Conservation (phyloP, 805 yeast species). For the Middelhovenomyces tepae region DNA sequence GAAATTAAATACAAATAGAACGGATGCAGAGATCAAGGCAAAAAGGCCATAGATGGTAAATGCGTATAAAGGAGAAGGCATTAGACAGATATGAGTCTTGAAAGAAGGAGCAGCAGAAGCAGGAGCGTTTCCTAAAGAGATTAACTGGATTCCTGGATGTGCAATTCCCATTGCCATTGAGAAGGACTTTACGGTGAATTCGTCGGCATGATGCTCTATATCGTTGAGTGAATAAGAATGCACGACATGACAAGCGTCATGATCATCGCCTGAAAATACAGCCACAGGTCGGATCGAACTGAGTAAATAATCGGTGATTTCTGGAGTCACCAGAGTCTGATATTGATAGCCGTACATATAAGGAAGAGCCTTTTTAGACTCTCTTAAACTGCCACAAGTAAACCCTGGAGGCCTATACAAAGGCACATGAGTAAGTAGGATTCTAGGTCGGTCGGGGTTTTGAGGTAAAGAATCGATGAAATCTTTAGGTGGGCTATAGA, state of each 20-base stretch:
- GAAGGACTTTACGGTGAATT: conserved; percentile 78
- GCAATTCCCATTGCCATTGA: conserved; percentile 90
- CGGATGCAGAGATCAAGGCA: conserved; percentile 7
- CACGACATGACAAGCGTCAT: conserved; percentile 78
- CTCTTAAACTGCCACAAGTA: conserved; percentile 70
- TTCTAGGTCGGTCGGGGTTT: conserved; percentile 39
- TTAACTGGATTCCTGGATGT: conserved; percentile 77
- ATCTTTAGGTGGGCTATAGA: conserved; percentile 40
- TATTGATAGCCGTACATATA: conserved; percentile 71
- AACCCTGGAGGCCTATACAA: conserved; percentile 56
- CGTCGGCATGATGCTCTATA: conserved; percentile 38
- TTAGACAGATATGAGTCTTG: conserved; percentile 24
- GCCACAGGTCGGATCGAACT: conserved; percentile 52
- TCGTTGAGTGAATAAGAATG: conserved; percentile 35
- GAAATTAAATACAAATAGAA: conserved; percentile 5
- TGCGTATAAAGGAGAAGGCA: conserved; percentile 25
- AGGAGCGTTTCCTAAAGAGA: conserved; percentile 40
- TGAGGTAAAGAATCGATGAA: conserved; percentile 35
- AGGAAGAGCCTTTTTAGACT: conserved; percentile 57
- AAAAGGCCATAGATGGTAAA: conserved; percentile 20
- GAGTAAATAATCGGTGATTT: conserved; percentile 51
- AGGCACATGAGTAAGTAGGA: conserved; percentile 83
- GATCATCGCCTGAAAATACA: conserved; percentile 91
- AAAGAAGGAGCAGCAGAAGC: conserved; percentile 3
- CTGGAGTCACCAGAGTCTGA: conserved; percentile 74